Evolutionary conservation across 495 filamentous ascomycete species (phyloP).

Genomic region (Lasiosphaeriaceae sp.): DNA sequence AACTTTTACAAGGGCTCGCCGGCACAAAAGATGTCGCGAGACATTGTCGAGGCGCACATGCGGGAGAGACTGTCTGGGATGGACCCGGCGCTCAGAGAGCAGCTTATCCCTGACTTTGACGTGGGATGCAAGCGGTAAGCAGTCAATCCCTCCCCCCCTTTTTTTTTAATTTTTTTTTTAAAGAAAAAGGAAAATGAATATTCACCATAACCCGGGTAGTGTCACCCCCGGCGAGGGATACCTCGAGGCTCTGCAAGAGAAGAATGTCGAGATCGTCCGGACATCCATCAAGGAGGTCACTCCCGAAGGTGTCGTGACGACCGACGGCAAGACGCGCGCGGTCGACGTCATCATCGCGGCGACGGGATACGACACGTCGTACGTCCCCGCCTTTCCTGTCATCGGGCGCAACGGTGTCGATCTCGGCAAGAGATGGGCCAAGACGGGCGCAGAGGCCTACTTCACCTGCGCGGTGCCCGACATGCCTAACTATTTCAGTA

Average conservation of each 20-base stretch:
- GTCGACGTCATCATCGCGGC: slow-evolving; percentile 54
- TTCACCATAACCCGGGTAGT: slow-evolving; percentile 11
- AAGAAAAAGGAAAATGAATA: background rate
- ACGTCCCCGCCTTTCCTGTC: slow-evolving; percentile 21
- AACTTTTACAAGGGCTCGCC: slow-evolving; percentile 32
- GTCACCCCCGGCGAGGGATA: slow-evolving; percentile 60
- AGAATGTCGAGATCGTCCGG: slow-evolving; percentile 51
- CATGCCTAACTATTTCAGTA: slow-evolving; percentile 5
- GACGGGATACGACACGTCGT: slow-evolving; percentile 45
- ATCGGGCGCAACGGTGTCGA: slow-evolving; percentile 44
- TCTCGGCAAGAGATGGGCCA: slow-evolving; percentile 9
- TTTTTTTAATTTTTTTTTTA: too few species aligned
- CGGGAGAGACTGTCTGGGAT: slow-evolving; percentile 18
- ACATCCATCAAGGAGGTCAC: slow-evolving; percentile 47
- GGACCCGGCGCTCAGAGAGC: slow-evolving; percentile 26
- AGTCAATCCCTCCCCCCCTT: too few species aligned
- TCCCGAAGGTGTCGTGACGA: slow-evolving; percentile 44
- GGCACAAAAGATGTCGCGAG: slow-evolving; percentile 21
- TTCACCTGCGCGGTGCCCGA: slow-evolving; percentile 5
- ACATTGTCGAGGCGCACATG: slow-evolving; percentile 23
- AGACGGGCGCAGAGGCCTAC: slow-evolving; percentile 5
- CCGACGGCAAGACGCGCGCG: slow-evolving; percentile 36
- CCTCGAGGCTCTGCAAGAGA: slow-evolving; percentile 53
- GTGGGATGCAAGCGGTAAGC: slow-evolving; percentile 50
- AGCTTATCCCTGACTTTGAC: slow-evolving; percentile 52